Conservation (phyloP, 768 basidiomycete species). For the Psilocybe cyanescens region DNA sequence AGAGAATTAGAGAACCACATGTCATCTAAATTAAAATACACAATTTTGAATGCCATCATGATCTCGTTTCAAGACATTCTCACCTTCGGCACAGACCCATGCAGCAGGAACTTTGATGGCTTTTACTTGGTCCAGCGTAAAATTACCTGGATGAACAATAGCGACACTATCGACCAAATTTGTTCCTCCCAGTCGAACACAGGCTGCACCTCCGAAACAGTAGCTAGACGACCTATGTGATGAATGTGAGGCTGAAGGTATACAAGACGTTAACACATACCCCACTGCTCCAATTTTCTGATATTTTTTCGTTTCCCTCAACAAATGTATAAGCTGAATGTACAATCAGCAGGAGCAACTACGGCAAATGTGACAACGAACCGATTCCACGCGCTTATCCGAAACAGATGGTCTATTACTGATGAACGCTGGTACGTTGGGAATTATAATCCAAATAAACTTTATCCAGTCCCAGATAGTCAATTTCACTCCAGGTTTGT, state of each 20-base stretch:
- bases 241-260: neutral
- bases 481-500: constrained; percentile 35
- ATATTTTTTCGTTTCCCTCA: constrained; percentile 44
- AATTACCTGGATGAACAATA: constrained; percentile 42
- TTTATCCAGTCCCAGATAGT: constrained; percentile 30
- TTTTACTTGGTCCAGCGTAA: constrained; percentile 35
- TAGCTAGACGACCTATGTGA: constrained; percentile 31
- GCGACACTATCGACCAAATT: constrained; percentile 39
- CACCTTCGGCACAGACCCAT: constrained; percentile 48
- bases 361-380: constrained; percentile 19
- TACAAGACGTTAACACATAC: constrained; percentile 25
- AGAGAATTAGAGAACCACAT: constrained; percentile 33
- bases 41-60: neutral
- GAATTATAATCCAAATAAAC: constrained; percentile 24
- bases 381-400: constrained; percentile 34
- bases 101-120: constrained; percentile 41
- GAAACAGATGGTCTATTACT: constrained; percentile 36
- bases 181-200: constrained; percentile 39
- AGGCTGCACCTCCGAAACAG: constrained; percentile 44
- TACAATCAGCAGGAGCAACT: neutral
- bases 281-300: constrained; percentile 47
- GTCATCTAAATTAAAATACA: constrained; percentile 34
- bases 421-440: constrained; percentile 31
- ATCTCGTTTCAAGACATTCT: neutral
- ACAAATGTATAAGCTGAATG: constrained; percentile 39